These are phyloP conservation scores for Crepidotus variabilis DNA, from an alignment of 768 basidiomycete genomes.

Conservation along the genomic window DNA sequence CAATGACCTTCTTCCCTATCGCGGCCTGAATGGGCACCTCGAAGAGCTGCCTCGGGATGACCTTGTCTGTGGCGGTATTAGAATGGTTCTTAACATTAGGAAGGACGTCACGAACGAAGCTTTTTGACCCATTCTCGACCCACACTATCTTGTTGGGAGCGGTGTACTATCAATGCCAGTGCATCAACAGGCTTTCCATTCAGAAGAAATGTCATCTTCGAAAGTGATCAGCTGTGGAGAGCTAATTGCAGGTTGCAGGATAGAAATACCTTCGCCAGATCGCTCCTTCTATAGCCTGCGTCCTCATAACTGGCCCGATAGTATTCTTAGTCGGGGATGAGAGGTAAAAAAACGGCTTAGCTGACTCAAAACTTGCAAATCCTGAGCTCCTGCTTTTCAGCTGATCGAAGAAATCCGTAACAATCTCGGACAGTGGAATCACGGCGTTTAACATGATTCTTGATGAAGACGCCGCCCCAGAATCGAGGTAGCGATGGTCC, in stretches of 20 bases:
- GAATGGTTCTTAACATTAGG: not conserved
- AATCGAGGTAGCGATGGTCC: conserved; percentile 81
- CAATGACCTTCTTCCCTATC: conserved; percentile 81
- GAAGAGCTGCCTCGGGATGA: conserved; percentile 89
- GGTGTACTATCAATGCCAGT: conserved; percentile 87
- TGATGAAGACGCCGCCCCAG: conserved; percentile 43
- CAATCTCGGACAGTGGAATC: conserved; percentile 89
- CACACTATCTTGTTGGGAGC: conserved; percentile 68
- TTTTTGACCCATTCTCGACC: conserved; percentile 89
- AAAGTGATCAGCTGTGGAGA: conserved; percentile 3
- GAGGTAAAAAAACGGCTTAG: conserved; percentile 10
- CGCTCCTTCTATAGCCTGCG: conserved; percentile 79
- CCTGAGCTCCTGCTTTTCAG: conserved; percentile 92
- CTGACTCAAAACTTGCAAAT: conserved; percentile 89
- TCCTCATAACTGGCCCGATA: conserved; percentile 76
- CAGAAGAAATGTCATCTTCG: conserved; percentile 85
- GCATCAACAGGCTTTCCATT: conserved; percentile 92
- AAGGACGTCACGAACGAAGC: conserved; percentile 53
- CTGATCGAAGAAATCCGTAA: conserved; percentile 93
- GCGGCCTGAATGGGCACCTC: conserved; percentile 96
- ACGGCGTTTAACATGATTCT: conserved; percentile 80
- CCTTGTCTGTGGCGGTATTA: conserved; percentile 55
- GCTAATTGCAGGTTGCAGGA: not conserved
- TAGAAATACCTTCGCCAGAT: conserved; percentile 72
- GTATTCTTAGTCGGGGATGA: not conserved